phyloP scores from a whole-genome alignment of 164 flowering plant species.

The Kingdonia uniflora region DNA sequence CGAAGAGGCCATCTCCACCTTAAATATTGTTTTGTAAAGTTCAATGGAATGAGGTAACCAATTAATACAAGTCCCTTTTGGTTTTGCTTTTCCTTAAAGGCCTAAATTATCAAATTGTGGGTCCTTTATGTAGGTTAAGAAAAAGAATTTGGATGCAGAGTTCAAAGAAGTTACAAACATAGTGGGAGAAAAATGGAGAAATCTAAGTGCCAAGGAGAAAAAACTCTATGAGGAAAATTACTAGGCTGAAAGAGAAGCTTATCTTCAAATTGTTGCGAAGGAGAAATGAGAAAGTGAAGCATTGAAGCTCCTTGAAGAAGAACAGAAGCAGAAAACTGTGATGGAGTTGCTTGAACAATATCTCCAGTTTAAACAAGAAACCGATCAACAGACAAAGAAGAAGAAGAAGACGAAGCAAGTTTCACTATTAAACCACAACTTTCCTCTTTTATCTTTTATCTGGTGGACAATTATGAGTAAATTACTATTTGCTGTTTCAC shows the following conservation, averaged over 20 bases:
- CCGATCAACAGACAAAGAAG: conserved; percentile 37
- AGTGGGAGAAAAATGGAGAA: conserved; percentile 86
- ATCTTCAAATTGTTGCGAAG: conserved; percentile 57
- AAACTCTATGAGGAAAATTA: conserved; percentile 89
- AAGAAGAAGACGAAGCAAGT: conserved; percentile 35
- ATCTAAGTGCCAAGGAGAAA: conserved; percentile 60
- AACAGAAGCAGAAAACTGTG: conserved; percentile 86
- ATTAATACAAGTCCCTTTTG: not conserved
- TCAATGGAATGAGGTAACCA: conserved; percentile 74
- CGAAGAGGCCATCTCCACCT: conserved; percentile 68
- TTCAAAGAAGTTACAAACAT: conserved; percentile 71
- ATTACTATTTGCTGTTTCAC: not conserved
- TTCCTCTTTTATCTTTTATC: not conserved
- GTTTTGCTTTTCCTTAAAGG: not conserved
- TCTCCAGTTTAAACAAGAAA: conserved; percentile 64
- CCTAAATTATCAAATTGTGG: not conserved
- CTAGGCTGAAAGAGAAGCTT: conserved; percentile 65
- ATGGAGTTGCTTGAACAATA: conserved; percentile 91
- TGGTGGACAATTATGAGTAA: not conserved
- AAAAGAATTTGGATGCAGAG: conserved; percentile 65
- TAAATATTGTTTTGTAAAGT: conserved; percentile 80
- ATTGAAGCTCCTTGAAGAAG: conserved; percentile 75
- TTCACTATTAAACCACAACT: too few species aligned
- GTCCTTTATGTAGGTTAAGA: conserved; percentile 42
- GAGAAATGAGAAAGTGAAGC: conserved; percentile 91